Evolutionary conservation across 495 filamentous ascomycete genomes (phyloP).

Genomic region (Neurospora sp.): DNA sequence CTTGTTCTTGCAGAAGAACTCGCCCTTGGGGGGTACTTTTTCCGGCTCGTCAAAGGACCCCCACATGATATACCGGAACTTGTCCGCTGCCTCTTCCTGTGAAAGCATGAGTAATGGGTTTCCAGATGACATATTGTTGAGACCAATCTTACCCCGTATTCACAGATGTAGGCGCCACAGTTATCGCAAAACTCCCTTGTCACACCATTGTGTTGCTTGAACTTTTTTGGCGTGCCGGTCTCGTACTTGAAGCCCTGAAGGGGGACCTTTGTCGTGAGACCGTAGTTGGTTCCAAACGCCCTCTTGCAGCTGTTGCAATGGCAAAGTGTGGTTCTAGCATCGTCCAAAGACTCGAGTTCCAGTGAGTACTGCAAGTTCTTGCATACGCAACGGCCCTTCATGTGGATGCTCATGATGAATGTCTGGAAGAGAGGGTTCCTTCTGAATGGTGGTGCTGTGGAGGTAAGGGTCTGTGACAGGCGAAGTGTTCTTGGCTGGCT

Average conservation of each 20-base stretch:
- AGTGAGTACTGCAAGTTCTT: slow-evolving; percentile 11
- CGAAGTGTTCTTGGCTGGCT: background rate
- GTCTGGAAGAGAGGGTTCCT: background rate
- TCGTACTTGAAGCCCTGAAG: slow-evolving; percentile 12
- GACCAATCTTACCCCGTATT: slow-evolving; percentile 45
- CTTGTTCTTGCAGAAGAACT: slow-evolving; percentile 54
- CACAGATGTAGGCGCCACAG: slow-evolving; percentile 53
- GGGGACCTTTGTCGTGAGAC: slow-evolving; percentile 51
- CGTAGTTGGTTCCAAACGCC: slow-evolving; percentile 55
- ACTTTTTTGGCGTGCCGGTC: slow-evolving; percentile 9
- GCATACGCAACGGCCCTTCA: slow-evolving; percentile 17
- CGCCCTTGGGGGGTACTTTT: slow-evolving; percentile 53
- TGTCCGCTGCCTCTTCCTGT: slow-evolving; percentile 44
- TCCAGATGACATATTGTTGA: background rate
- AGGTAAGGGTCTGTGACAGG: background rate
- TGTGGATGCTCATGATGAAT: slow-evolving; percentile 7
- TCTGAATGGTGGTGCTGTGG: background rate
- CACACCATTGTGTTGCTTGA: slow-evolving; percentile 20
- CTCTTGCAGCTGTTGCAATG: slow-evolving; percentile 56
- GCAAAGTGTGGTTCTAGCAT: slow-evolving; percentile 54
- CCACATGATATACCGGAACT: slow-evolving; percentile 54
- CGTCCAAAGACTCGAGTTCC: slow-evolving; percentile 7
- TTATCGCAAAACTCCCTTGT: slow-evolving; percentile 51
- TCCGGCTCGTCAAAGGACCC: slow-evolving; percentile 55
- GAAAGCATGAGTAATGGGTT: background rate